Evolutionary conservation across 805 yeast species (phyloP).

Genomic region (Candida ulmi): DNA sequence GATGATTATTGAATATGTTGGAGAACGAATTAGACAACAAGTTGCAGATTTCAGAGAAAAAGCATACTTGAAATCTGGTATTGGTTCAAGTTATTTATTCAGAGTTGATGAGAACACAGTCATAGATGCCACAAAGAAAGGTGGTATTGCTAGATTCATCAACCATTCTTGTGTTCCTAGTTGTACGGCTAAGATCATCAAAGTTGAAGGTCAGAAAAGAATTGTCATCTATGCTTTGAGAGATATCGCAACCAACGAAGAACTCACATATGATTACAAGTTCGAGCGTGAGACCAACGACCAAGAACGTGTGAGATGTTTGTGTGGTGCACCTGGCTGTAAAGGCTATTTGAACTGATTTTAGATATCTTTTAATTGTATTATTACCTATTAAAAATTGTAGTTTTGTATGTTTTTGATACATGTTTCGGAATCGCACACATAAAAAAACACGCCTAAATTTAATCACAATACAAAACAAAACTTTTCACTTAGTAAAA

Average conservation of each 20-base stretch:
- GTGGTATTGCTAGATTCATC: conserved; percentile 95
- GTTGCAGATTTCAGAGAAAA: conserved; percentile 91
- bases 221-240: conserved; percentile 91
- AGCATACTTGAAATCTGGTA: conserved; percentile 80
- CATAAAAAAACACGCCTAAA: neutral
- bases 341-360: conserved; percentile 77
- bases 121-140: conserved; percentile 94
- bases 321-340: conserved; percentile 94
- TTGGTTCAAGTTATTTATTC: conserved; percentile 91
- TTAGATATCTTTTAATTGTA: neutral
- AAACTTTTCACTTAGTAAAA: too few relatives aligned
- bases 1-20: conserved; percentile 97
- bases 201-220: conserved; percentile 89
- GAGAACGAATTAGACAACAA: conserved; percentile 88
- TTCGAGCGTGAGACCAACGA: conserved; percentile 89
- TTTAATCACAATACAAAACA: too few relatives aligned
- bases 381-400: too few relatives aligned
- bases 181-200: conserved; percentile 93
- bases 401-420: neutral
- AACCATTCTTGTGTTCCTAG: conserved; percentile 98
- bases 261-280: conserved; percentile 92
- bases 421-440: too few relatives aligned
- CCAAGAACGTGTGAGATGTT: conserved; percentile 81
- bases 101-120: conserved; percentile 92
- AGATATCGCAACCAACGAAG: conserved; percentile 85